Conservation (phyloP, 176 grass and related monocot species). For the Aegilops sharonensis region DNA sequence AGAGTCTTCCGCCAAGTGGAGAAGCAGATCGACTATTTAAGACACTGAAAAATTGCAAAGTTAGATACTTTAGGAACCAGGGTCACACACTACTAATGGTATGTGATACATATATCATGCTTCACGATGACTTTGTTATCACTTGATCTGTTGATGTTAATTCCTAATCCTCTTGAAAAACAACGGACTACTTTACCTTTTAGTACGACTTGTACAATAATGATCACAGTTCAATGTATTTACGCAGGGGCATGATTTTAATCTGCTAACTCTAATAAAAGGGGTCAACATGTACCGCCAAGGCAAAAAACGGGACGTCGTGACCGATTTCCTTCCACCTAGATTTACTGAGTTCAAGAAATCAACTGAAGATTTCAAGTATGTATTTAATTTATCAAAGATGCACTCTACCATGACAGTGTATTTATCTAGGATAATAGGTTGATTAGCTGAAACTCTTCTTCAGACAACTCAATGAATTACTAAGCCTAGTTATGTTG, state of each 20-base stretch:
- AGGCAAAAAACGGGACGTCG: constrained; percentile 47
- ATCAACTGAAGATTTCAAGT: constrained; percentile 49
- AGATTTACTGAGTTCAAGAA: constrained; percentile 68
- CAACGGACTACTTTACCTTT: neutral
- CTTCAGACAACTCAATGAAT: constrained; percentile 46
- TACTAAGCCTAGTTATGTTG: constrained; percentile 61
- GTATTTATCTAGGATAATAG: neutral
- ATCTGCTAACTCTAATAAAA: constrained; percentile 78
- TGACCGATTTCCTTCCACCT: constrained; percentile 68
- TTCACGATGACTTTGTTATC: no score
- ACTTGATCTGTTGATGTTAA: neutral
- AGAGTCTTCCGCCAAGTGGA: constrained; percentile 70
- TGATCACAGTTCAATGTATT: neutral
- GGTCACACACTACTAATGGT: constrained; percentile 76
- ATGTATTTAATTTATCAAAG: neutral
- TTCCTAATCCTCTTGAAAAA: neutral
- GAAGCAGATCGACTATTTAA: constrained; percentile 64
- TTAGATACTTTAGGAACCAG: constrained; percentile 81
- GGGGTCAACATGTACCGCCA: constrained; percentile 56
- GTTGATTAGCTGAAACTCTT: neutral
- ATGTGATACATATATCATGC: no score
- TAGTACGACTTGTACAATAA: neutral
- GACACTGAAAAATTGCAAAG: constrained; percentile 63
- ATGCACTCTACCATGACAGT: neutral
- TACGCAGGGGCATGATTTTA: constrained; percentile 67